phyloP scores from a whole-genome alignment of 176 grass and related monocot species.

The Rhipidocladum racemiflorum region DNA sequence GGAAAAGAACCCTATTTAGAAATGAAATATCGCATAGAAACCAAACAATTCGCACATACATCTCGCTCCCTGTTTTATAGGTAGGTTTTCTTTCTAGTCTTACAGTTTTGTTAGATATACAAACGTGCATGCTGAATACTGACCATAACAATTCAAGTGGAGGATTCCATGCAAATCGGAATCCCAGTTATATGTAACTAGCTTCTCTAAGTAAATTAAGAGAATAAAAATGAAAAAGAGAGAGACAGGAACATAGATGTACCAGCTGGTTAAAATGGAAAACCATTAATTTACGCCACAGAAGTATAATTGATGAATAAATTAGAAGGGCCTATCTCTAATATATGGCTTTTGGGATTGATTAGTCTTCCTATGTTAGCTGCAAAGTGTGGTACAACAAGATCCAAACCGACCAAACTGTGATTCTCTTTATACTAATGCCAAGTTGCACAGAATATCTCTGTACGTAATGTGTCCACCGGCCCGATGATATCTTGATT shows the following conservation, averaged over 20 bases:
- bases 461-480: background rate
- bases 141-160: too few species aligned
- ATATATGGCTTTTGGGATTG: background rate
- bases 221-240: background rate
- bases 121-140: too few species aligned
- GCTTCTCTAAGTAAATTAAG: background rate
- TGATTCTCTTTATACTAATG: background rate
- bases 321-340: background rate
- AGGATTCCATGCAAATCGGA: too few species aligned
- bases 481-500: background rate
- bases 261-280: background rate
- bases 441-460: constrained; percentile 10
- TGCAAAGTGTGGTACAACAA: background rate
- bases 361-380: background rate
- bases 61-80: too few species aligned
- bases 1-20: too few species aligned
- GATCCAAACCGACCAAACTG: constrained; percentile 44
- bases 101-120: too few species aligned
- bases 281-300: background rate
- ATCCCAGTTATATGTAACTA: background rate
- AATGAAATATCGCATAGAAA: too few species aligned
- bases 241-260: too few species aligned
- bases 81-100: too few species aligned
- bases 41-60: too few species aligned
- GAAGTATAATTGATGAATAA: background rate